phyloP scores from a whole-genome alignment of 805 yeast genomes.

The Yamadazyma philogaea region DNA sequence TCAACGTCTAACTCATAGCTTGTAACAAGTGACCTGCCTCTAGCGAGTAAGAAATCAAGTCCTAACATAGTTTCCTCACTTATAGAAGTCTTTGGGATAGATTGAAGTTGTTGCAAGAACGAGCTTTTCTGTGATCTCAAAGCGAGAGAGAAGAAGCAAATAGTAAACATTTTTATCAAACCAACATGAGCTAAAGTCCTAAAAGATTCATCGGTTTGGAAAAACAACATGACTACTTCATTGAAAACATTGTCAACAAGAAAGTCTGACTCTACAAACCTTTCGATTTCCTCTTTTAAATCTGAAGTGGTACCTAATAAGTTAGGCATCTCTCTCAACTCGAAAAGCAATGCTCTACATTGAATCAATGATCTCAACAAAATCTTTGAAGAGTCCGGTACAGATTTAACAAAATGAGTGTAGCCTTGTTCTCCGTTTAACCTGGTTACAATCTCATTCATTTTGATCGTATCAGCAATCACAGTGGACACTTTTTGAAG shows the following conservation, averaged over 20 bases:
- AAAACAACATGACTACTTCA: conserved; percentile 38
- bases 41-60: conserved; percentile 5
- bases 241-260: conserved; percentile 33
- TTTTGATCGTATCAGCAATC: conserved; percentile 50
- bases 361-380: conserved; percentile 45
- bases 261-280: conserved; percentile 24
- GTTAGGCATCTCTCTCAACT: conserved; percentile 13
- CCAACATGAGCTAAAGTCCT: conserved; percentile 32
- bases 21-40: conserved; percentile 10
- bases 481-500: conserved; percentile 23
- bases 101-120: background rate
- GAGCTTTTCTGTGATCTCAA: conserved; percentile 1
- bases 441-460: conserved; percentile 59
- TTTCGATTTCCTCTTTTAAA: conserved; percentile 17
- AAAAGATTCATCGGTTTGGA: conserved; percentile 46
- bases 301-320: conserved; percentile 10
- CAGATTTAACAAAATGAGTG: conserved; percentile 21
- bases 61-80: conserved; percentile 1
- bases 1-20: conserved; percentile 1
- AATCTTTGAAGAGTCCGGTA: conserved; percentile 28
- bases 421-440: conserved; percentile 33
- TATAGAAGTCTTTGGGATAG: conserved; percentile 1
- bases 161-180: conserved; percentile 25
- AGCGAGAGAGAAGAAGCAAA: conserved; percentile 21
- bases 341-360: conserved; percentile 22